These are phyloP conservation scores for Tuber brumale DNA, from an alignment of 495 filamentous ascomycete species.

Conservation along the genomic window DNA sequence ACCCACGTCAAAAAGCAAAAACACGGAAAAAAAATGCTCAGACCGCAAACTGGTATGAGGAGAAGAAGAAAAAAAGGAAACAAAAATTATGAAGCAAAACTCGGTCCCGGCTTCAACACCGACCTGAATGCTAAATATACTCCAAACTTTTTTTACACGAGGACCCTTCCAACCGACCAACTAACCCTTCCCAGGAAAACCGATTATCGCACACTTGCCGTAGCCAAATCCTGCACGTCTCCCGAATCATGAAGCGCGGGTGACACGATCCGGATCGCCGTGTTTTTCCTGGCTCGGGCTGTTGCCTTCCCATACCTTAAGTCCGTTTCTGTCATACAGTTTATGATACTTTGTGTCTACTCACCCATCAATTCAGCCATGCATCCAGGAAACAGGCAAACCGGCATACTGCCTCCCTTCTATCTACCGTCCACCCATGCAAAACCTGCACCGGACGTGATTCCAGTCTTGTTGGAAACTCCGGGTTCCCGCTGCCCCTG, in stretches of 20 bases:
- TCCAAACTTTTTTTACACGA: background rate
- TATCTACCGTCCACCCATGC: background rate
- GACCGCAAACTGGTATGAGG: background rate
- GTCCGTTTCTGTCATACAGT: background rate
- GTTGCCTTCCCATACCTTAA: background rate
- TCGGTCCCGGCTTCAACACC: background rate
- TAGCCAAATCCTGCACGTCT: background rate
- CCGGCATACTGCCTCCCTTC: background rate
- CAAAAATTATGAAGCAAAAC: background rate
- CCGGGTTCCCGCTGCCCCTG: background rate
- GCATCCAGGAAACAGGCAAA: background rate
- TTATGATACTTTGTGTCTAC: background rate
- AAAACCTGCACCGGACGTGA: background rate
- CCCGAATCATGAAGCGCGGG: background rate
- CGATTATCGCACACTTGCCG: background rate
- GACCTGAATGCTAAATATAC: background rate
- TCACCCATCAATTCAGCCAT: background rate
- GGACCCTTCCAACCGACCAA: background rate
- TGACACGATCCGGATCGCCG: background rate
- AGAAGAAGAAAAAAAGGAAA: background rate
- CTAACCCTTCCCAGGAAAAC: background rate
- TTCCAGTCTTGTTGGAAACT: background rate
- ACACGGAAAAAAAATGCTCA: background rate
- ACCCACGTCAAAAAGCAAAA: background rate
- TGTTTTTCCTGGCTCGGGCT: background rate